phyloP scores from a whole-genome alignment of 2,329 filamentous ascomycete genomes.

The Fusarium nurragi region DNA sequence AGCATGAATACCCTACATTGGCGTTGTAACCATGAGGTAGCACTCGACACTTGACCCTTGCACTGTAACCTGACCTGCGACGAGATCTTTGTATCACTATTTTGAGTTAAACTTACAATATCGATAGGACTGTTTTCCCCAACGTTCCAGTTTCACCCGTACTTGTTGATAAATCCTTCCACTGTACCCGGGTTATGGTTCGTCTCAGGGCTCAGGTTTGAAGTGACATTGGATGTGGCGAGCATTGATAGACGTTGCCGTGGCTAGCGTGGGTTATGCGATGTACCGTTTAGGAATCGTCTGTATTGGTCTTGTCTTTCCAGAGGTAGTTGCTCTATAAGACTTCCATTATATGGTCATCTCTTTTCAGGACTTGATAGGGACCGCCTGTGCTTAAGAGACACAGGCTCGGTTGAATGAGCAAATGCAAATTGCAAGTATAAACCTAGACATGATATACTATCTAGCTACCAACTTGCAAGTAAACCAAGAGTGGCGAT shows the following conservation, averaged over 20 bases:
- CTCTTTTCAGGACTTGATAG: no score
- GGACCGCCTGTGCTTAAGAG: no score
- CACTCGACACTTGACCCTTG: constrained; percentile 9
- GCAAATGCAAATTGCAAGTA: background rate
- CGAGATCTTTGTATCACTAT: constrained; percentile 4
- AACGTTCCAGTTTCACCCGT: constrained; percentile 17
- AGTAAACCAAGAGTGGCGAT: background rate
- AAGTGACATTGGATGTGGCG: constrained; percentile 18
- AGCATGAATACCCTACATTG: constrained; percentile 19
- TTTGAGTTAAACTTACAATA: constrained; percentile 12
- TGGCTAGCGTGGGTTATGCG: background rate
- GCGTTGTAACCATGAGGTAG: constrained; percentile 14
- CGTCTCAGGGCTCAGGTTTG: constrained; percentile 28
- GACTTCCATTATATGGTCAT: background rate
- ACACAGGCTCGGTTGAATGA: background rate
- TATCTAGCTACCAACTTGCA: background rate
- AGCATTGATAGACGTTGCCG: background rate
- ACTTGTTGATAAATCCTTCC: constrained; percentile 1
- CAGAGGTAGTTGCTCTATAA: background rate
- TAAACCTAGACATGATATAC: background rate
- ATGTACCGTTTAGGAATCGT: constrained; percentile 1
- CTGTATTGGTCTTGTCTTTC: background rate
- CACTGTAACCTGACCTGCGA: constrained; percentile 34
- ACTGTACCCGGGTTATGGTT: background rate
- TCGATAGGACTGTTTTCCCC: background rate